Base-by-base conservation (phyloP, 352 stramenopile genomes). In the Globisporangium cederbergense region DNA sequence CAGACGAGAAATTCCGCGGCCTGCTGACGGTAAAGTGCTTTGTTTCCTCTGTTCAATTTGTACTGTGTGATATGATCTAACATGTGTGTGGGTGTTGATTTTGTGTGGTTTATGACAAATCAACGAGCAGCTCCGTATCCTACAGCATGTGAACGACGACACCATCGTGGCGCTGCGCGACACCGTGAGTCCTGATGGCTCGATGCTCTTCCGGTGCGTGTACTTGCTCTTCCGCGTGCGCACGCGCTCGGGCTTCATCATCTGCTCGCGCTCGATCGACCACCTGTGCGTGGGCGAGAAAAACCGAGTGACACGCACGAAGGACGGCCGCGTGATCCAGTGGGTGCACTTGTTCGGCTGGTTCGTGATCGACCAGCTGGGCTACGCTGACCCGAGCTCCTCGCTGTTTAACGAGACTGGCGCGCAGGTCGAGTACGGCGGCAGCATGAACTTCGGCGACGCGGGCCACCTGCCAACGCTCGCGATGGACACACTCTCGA, bases 221-320 rank as follows among this genome's bases (percentile, higher is more conserved):
- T 87, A 90, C 70, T 64, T 91, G 60, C 70, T 91, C 58, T 89
- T 90, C 64, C 83, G 83, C 40, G 77, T 91, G 54, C 83, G 79
- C 16, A 90, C 80, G 22, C 73, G 75, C 28, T 78, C 76, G 8
- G 83, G 83, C 4, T 90, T 89, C 34, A 55, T 91, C 45, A 81
- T 91, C 46, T 88, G 83, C 58, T 67, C 79, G 50, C 76, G 79
- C 47, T 90, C 83, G 16, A 68, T 91, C 40, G 60, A 79, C 52
- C 46, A 55, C 13, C 11, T 60, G 4, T 60, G 42, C 30, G 64
- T 70, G 16, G 43, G 50, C 16, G 51, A 52, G 22, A 64, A 73
- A 47, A 32, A 65, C 46, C 64, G 67, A 30, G 43, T 42, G 4
- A 57, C 43, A 2, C 60, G 71, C 54, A 79, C 67, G 14, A 70